Evolutionary conservation across 164 flowering plant genomes (phyloP), one percentile per base, ranked within the genome.

Genomic region (Vitis labrusca): DNA sequence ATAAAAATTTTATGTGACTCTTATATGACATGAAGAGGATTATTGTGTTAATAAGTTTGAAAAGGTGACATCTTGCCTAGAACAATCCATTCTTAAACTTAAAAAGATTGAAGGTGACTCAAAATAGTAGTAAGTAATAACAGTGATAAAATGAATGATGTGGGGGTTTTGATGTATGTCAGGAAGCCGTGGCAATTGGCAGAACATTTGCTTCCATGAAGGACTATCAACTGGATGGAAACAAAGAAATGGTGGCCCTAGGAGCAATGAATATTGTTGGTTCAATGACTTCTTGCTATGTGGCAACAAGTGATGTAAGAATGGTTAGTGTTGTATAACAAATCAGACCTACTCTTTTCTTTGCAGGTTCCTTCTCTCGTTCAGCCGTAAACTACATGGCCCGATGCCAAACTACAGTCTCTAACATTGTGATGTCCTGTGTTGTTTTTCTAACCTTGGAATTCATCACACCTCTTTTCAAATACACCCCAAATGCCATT

Each of bases 201-300:
- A 86, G 98, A 80, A 91, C 97, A 59, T 92, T 94, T 84, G 96
- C 98, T 71, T 61, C 88, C 57, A 84, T 85, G 91, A 92, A 92
- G 71, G 97, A 89, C 74, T 94, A 94, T 68, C 87, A 84, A 63
- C 10, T 94, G 29, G 97, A 94, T 73, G 98, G 97, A 58, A 94
- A 94, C 88, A 92, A 89, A 83, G 98, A 94, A 84, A 94, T 94
- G 98, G 87, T 92, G 27, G 98, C 97, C 19, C 81, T 94, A 14
- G 97, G 98, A 62, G 67, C 88, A 17, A 94, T 94, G 98, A 92
- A 94, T 66, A 49, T 94, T 55, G 86, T 87, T 44, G 98, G 98
- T 56, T 92, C 98, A 49, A 78, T 92, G 89, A 89, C 94, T 61
- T 94, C 97, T 32, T 92, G 98, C 83, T 94, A 88, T 78, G 93